Percentiles rank a stretch among this genome's conserved stretches.
Evolutionary conservation across 202 grass and related monocot genomes (phyloP).

Genomic region (Saccharum hybrid): DNA sequence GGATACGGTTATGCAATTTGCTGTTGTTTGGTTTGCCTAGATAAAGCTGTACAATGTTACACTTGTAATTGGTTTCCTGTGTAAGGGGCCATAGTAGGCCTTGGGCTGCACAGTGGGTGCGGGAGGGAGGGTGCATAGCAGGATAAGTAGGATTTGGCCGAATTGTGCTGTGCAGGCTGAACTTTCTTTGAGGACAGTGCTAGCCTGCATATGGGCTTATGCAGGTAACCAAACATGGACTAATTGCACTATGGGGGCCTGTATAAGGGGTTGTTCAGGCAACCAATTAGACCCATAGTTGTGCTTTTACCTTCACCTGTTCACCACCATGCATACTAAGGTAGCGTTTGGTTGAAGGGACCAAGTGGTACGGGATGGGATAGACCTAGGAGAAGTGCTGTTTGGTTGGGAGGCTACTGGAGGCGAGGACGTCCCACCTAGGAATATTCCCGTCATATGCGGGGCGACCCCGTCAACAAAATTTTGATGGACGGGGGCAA

Average conservation of each 20-base stretch:
- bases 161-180: not conserved
- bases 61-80: not conserved
- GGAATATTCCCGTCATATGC: too few species aligned
- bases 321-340: conserved; percentile 2
- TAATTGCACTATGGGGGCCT: not conserved
- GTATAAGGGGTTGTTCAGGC: not conserved
- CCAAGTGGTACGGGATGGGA: too few species aligned
- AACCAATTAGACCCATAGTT: not conserved
- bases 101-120: not conserved
- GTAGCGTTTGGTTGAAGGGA: too few species aligned
- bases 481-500: too few species aligned
- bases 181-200: not conserved
- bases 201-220: not conserved
- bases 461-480: too few species aligned
- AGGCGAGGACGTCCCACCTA: too few species aligned
- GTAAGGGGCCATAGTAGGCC: not conserved
- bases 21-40: not conserved
- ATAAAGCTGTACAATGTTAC: not conserved
- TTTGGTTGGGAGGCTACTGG: too few species aligned
- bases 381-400: too few species aligned
- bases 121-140: not conserved
- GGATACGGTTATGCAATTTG: not conserved
- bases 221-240: not conserved
- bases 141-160: too few species aligned
- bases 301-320: not conserved